These are phyloP conservation scores for Nothopassalora personata DNA, from an alignment of 2,329 filamentous ascomycete species.

Conservation along the genomic window DNA sequence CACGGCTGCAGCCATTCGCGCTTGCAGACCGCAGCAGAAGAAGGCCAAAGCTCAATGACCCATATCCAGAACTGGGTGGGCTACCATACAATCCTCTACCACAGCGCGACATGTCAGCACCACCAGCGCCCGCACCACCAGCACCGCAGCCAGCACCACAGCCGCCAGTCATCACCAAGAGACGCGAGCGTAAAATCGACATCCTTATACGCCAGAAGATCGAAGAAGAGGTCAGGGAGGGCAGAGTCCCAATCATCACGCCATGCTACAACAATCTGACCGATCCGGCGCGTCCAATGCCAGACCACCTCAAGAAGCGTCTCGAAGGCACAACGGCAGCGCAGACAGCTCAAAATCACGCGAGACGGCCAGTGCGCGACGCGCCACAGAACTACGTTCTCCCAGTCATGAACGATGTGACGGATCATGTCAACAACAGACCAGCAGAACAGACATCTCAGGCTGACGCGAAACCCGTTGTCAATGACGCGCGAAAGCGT, in stretches of 20 bases:
- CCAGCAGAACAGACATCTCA: background rate
- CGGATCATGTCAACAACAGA: too few species aligned
- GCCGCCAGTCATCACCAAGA: background rate
- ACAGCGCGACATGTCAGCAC: background rate
- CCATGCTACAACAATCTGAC: background rate
- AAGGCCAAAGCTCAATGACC: background rate
- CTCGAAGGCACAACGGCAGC: background rate
- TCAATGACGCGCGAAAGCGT: background rate
- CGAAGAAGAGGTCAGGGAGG: background rate
- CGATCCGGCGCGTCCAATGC: background rate
- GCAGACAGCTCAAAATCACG: background rate
- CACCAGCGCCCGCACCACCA: background rate
- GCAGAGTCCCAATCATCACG: background rate
- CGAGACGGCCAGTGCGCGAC: background rate
- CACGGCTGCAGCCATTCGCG: background rate
- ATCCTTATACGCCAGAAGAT: background rate
- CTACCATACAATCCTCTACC: background rate
- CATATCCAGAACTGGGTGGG: background rate
- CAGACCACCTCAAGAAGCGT: background rate
- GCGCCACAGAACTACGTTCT: background rate
- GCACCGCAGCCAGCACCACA: background rate
- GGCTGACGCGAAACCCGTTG: background rate
- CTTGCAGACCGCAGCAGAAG: background rate
- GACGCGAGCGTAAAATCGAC: background rate
- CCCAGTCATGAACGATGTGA: background rate